Evolutionary conservation across 345 rosid species (phyloP).

Genomic region (Salix udensis): DNA sequence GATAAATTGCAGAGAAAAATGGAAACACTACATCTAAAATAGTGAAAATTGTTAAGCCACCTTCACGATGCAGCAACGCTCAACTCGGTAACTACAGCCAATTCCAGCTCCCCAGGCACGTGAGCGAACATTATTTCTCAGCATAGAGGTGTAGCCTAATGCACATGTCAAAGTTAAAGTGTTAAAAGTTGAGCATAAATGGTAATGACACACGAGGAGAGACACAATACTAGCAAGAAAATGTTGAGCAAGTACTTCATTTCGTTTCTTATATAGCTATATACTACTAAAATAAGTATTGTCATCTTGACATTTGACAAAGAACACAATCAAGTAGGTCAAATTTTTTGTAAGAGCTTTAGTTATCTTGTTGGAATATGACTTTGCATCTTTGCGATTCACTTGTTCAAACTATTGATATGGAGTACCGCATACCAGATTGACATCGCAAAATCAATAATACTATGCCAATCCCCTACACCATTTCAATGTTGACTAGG

Average conservation of each 20-base stretch:
- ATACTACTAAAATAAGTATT: neutral
- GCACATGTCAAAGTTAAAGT: slow-evolving; percentile 7
- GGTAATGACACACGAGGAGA: neutral
- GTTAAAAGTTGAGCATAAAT: neutral
- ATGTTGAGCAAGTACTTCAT: neutral
- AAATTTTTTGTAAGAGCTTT: neutral
- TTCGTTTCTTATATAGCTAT: neutral
- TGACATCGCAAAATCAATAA: neutral
- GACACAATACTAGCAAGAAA: neutral
- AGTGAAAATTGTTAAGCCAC: slow-evolving; percentile 34
- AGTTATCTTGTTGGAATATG: neutral
- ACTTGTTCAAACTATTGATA: neutral
- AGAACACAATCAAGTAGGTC: neutral
- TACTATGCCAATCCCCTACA: neutral
- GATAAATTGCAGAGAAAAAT: neutral
- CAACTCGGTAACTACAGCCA: slow-evolving; percentile 91
- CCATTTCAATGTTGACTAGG: neutral
- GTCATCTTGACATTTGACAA: neutral
- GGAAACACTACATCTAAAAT: neutral
- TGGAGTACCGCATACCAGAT: neutral
- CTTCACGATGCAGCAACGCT: slow-evolving; percentile 97
- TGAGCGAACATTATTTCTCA: slow-evolving; percentile 96
- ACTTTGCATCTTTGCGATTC: neutral
- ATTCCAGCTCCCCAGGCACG: slow-evolving; percentile 99
- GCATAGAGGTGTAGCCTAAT: slow-evolving; percentile 81